phyloP scores from a whole-genome alignment of 73 alveolate genomes.

The Paraurostyla sp. region DNA sequence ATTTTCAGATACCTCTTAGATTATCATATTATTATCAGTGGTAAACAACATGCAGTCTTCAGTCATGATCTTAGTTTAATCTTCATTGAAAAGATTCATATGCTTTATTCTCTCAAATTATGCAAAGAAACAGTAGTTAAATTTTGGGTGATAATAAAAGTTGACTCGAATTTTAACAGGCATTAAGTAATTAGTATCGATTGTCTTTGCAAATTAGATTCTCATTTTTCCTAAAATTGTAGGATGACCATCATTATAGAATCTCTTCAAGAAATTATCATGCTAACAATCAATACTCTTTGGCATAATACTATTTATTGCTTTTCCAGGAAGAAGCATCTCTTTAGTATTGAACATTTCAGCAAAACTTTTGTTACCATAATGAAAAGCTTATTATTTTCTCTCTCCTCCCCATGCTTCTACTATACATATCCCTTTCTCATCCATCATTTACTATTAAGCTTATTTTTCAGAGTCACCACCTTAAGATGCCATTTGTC shows the following conservation, averaged over 20 bases:
- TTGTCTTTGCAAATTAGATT: constrained; percentile 5
- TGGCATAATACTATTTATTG: not conserved
- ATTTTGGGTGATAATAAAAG: constrained; percentile 12
- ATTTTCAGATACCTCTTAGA: constrained; percentile 5
- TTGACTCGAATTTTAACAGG: constrained; percentile 20
- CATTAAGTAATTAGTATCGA: not conserved
- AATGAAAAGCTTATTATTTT: not conserved
- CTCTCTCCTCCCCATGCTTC: constrained; percentile 26
- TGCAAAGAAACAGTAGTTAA: constrained; percentile 13
- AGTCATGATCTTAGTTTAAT: not conserved
- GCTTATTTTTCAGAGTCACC: not conserved
- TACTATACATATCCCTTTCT: constrained; percentile 17
- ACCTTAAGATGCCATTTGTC: not conserved
- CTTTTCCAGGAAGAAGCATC: not conserved
- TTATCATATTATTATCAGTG: not conserved
- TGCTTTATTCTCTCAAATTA: not conserved
- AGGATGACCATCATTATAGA: not conserved
- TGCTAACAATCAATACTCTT: not conserved
- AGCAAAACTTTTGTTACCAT: constrained; percentile 16
- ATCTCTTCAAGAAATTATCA: not conserved
- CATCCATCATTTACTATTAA: constrained; percentile 7
- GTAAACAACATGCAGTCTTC: constrained; percentile 15
- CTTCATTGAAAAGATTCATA: constrained; percentile 23
- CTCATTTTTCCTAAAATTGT: constrained; percentile 25
- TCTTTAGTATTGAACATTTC: not conserved